Evolutionary conservation across 2,329 filamentous ascomycete genomes (phyloP), one percentile per base, ranked within the genome.

Genomic region (Capronia americana): DNA sequence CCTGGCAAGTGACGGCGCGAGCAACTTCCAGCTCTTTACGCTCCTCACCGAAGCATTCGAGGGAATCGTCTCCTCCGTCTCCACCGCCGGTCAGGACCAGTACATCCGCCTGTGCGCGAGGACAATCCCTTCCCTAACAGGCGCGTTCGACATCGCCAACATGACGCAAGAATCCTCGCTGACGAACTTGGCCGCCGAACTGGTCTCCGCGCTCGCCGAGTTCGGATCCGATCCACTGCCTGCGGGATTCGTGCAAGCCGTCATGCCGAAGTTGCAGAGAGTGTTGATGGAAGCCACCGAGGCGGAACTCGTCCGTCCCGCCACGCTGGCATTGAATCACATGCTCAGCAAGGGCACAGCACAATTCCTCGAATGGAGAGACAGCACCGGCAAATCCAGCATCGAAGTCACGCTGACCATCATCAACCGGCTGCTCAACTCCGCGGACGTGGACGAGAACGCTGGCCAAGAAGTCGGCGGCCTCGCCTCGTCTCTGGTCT

Each of bases 381-480:
- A 97, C 75, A 87, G 89, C 70, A 87, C 85, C 53, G 91, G 91
- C 48, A 92, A 92, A 73, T 91, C 88, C 44, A 94, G 94, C 17
- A 85, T 97, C 11, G 93, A 98, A 77, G 89, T 96, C 32, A 92
- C 92, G 65, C 86, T 99, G 56, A 87, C 92, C 70, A 95, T 99
- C 72, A 92, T 99, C 69, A 70, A 73, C 44, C 95, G 97, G 77
- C 91, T 94, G 56, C 86, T 99, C 4, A 86, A 99, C 32, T 90
- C 91, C 2, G 90, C 92, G 1, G 80, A 85, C 1, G 90, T 98
- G n/a, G 91, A 96, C 74, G 95, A 99, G 74, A 92, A 94, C 74
- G 92, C 93, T 20, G 95, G 94, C 4, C 92, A 93, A n/a, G 94
- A 99, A 80, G 93, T 99, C 51, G 95, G 95, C 72, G 92, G 93